These are phyloP conservation scores for Vachellia pachyceras DNA, from an alignment of 306 rosid species.

Conservation along the genomic window DNA sequence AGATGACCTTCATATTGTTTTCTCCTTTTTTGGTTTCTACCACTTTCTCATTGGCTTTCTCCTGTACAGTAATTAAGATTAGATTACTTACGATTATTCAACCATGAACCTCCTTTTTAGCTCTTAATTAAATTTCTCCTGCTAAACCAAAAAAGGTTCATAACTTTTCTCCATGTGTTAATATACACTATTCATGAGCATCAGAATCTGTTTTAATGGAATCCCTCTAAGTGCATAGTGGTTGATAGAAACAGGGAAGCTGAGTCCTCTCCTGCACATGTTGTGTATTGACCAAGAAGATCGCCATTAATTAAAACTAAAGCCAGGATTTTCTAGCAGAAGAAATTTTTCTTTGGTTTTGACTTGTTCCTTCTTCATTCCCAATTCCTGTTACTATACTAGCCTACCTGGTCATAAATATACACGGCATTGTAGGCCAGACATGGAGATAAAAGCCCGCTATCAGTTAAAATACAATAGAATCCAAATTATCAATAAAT, in stretches of 20 bases:
- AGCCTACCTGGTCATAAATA: neutral
- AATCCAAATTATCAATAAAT: slow-evolving; percentile 9
- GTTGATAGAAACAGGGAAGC: neutral
- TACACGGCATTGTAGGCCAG: slow-evolving; percentile 6
- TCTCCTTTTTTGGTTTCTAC: neutral
- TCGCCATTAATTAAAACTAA: neutral
- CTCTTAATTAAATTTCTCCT: neutral
- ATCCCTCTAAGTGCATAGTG: neutral
- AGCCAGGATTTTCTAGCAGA: neutral
- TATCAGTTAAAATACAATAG: neutral
- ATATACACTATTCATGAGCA: neutral
- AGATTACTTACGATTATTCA: neutral
- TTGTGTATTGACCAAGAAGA: neutral
- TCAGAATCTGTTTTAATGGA: neutral
- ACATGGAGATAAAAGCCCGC: slow-evolving; percentile 23
- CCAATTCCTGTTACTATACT: neutral
- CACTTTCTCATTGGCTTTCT: neutral
- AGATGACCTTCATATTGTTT: neutral
- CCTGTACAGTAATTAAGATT: neutral
- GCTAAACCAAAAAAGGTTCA: neutral
- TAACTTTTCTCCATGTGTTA: neutral
- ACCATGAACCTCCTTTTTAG: neutral
- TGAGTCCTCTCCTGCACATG: neutral
- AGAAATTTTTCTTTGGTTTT: neutral
- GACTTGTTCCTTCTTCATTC: neutral